Base-by-base conservation (phyloP, 345 rosid species). In the Hibiscus tridactylites region DNA sequence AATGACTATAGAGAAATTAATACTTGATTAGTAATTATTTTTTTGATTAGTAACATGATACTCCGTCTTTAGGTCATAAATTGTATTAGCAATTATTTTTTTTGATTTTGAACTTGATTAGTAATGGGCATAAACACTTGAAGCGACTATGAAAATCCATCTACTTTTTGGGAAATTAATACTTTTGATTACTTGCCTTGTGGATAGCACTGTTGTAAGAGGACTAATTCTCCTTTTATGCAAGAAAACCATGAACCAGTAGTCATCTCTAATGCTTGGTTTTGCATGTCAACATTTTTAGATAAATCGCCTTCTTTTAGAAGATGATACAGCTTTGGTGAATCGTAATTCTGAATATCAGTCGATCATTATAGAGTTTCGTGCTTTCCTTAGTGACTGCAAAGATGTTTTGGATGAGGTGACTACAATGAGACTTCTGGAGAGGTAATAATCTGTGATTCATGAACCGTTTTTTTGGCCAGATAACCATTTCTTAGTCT, bases 371-470 rank as follows among this genome's bases (percentile, higher is more conserved):
- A 88, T 73, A 82, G 97, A 95, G 77, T 95, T 90, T 35, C 86
- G 96, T 82, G 99, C 98, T 75, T 95, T 95, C 84, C 90, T 92
- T 71, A 80, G 98, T 71, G 99, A 95, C 81, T 82, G 89, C 87
- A 90, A 90, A 81, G 94, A 92, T 83, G 99, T 92, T 47, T 87
- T 95, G 81, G 98, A 92, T 83, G 98, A 95, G 89, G 88, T 92
- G 81, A 95, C 99, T 52, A 90, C 99, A 53, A 92, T 95, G 99
- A 92, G 76, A 85, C 91, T 95, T 78, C 81, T 92, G 75, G 98
- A 95, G 81, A 88, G 99, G 99, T 95, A 85, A 77, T 29, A 44
- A 19, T 61, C 9, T 39, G 26, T 59, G 61, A 71, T 74, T 42
- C 52, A 3, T 57, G 29, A 1, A 11, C 16, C 61, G 16, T 29